Evolutionary conservation across 1,284 basidiomycete species (phyloP).

Genomic region (Leccinum insolens): DNA sequence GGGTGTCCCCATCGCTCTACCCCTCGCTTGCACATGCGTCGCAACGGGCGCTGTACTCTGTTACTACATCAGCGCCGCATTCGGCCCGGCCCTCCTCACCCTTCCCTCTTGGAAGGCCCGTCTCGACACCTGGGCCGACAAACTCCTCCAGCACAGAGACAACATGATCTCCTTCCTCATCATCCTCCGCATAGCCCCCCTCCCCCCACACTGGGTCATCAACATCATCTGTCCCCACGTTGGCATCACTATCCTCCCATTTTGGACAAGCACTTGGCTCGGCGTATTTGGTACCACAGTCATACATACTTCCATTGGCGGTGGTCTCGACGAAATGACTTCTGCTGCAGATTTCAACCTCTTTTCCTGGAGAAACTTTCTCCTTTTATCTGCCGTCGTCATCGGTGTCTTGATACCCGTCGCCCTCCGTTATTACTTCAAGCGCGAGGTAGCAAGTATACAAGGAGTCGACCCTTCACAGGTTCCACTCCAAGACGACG

Average conservation of each 20-base stretch:
- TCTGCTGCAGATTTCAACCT: conserved; percentile 90
- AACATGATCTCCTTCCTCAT: conserved; percentile 91
- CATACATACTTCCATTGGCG: conserved; percentile 96
- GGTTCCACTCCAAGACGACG: conserved; percentile 39
- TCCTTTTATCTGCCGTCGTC: conserved; percentile 81
- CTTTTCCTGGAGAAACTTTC: conserved; percentile 85
- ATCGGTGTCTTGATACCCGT: conserved; percentile 93
- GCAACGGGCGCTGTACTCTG: conserved; percentile 91
- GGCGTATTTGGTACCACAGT: conserved; percentile 92
- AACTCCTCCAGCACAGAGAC: conserved; percentile 71
- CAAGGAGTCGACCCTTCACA: conserved; percentile 36
- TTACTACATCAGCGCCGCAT: conserved; percentile 88
- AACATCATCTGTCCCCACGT: conserved; percentile 95
- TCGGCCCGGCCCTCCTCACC: conserved; percentile 87
- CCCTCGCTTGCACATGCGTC: conserved; percentile 91
- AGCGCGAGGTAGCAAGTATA: conserved; percentile 51
- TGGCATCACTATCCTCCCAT: conserved; percentile 81
- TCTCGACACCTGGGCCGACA: conserved; percentile 81
- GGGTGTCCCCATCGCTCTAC: conserved; percentile 88
- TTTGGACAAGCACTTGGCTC: conserved; percentile 91
- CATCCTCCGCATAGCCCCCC: conserved; percentile 90
- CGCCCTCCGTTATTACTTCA: conserved; percentile 78
- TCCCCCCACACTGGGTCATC: conserved; percentile 97
- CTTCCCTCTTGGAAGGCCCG: conserved; percentile 83
- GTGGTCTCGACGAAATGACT: conserved; percentile 94